Base-by-base conservation (phyloP, 2,329 filamentous ascomycete species). In the Graphilbum fragrans region DNA sequence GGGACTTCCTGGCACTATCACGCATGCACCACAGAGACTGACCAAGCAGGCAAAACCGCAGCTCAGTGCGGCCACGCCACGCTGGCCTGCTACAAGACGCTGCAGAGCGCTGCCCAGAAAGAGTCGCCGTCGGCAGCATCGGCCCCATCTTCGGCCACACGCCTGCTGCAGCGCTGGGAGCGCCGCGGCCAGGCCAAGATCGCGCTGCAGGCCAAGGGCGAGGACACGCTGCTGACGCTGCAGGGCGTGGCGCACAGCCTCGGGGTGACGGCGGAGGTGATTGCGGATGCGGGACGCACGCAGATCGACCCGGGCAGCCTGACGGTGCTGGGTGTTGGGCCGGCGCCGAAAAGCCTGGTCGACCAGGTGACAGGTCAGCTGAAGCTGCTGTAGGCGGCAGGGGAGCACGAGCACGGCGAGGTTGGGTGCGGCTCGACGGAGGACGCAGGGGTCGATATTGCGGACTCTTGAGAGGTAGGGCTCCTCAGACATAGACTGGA, bases 21-120 rank as follows among this genome's bases (percentile, higher is more conserved):
- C 21, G 32, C 38, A 2, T 10, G 1, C 5, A 7, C 23, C 23
- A 7, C 23, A 7, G 7, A 7, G 12, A n/a, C 11, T 36, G 21
- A 18, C 29, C 12, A 31, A 4, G 36, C 49, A 94, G 90, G 90
- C 54, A 98, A 98, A 71, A 95, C 96, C 54, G 92, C 86, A 43
- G 92, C 92, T 8, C 92, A 96, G 64, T 90, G 84, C 64, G 84
- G 82, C 38, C 92, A 96, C 62, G 92, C 92, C n/a, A 94, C 90
- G 3, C 79, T 98, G 43, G 88, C 90, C 42, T 96, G 90, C 74
- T 98, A 94, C 77, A 96, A 95, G 66, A 67, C 79, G 45, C 77
- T 93, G 49, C 63, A 77, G 43, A 63, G 67, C 35, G 61, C 65
- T 41, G 65, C 75, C n/a, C 60, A 67, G 3, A 60, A 65, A 40